These are phyloP conservation scores for Fusarium lateritium DNA, from an alignment of 2,329 filamentous ascomycete species.

Conservation along the genomic window DNA sequence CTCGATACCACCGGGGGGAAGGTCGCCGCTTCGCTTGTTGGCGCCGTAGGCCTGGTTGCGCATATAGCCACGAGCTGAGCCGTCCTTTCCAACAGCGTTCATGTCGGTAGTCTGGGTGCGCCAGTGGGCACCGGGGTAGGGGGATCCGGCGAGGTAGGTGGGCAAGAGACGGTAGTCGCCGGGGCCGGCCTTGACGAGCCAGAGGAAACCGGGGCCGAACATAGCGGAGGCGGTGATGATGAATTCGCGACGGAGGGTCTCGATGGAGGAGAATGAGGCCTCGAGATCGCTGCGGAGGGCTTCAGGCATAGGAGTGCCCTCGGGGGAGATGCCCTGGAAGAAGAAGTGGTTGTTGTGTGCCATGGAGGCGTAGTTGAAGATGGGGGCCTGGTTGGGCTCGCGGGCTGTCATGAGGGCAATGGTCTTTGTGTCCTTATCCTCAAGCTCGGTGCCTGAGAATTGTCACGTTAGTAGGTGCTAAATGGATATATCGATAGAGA, in stretches of 20 bases:
- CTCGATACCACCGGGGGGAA: conserved; percentile 76
- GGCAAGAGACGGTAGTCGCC: conserved; percentile 77
- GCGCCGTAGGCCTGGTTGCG: conserved; percentile 55
- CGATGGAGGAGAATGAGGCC: conserved; percentile 83
- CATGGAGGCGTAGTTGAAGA: conserved; percentile 98
- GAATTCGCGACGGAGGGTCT: conserved; percentile 86
- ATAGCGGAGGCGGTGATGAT: conserved; percentile 86
- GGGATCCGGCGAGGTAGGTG: conserved; percentile 93
- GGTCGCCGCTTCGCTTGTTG: conserved; percentile 50
- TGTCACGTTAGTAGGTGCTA: conserved; percentile 27
- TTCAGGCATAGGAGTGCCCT: conserved; percentile 67
- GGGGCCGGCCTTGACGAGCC: conserved; percentile 79
- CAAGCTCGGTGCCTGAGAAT: conserved; percentile 73
- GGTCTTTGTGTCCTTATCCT: conserved; percentile 72
- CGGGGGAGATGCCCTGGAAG: conserved; percentile 70
- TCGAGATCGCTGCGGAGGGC: conserved; percentile 72
- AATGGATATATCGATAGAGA: neutral
- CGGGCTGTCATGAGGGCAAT: conserved; percentile 84
- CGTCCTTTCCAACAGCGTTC: conserved; percentile 70
- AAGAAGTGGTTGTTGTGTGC: conserved; percentile 92
- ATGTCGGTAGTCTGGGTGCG: conserved; percentile 79
- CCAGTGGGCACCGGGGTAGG: conserved; percentile 88
- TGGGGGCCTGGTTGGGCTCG: conserved; percentile 80
- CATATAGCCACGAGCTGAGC: conserved; percentile 57
- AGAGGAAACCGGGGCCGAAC: conserved; percentile 98